Evolutionary conservation across 23 red algal genomes (phyloP), one percentile per base, ranked within the genome.

Genomic region (Chondrus crispus): DNA sequence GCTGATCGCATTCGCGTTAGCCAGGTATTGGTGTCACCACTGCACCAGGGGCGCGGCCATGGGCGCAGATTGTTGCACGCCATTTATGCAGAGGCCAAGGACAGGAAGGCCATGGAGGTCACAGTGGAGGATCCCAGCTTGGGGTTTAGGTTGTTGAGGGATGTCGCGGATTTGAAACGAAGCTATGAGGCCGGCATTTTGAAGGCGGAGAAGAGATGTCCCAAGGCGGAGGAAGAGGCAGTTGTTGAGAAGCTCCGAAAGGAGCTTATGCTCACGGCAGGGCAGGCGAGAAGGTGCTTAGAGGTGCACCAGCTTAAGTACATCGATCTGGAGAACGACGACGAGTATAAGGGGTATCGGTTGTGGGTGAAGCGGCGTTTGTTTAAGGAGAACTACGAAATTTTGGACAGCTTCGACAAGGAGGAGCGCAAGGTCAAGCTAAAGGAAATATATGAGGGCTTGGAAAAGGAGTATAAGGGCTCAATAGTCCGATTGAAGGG

Each of bases 361-460:
- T 75, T 95, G 45, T 90, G 76, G 84, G 93, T 95, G 2, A 95
- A 95, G 62, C 93, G 93, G 48, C 74, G 93, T 44, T 58, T 95
- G 46, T 95, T 80, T 14, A 82, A 81, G 13, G 85, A 82, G 12
- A 58, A 82, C 62, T 33, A 80, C 41, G 93, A 95, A 60, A 81
- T 81, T 13, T 80, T 95, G 18, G 85, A 88, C 47, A 41, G 68
- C 18, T 86, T 64, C 55, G 84, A 87, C 63, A 79, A 76, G 45
- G 74, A 86, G 18, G 93, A 87, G 81, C 42, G 80, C 13, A 95
- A 95, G 55, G 80, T 71, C 32, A 95, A 90, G 85, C 58, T 95
- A 29, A 74, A 47, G 43, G 85, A 95, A 72, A 70, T 95, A 68
- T 95, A 95, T 44, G 93, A 72, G 19, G 93, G 84, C 47, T 60